Evolutionary conservation across 352 stramenopile genomes (phyloP).

Genomic region (Pythium grandisporangium): DNA sequence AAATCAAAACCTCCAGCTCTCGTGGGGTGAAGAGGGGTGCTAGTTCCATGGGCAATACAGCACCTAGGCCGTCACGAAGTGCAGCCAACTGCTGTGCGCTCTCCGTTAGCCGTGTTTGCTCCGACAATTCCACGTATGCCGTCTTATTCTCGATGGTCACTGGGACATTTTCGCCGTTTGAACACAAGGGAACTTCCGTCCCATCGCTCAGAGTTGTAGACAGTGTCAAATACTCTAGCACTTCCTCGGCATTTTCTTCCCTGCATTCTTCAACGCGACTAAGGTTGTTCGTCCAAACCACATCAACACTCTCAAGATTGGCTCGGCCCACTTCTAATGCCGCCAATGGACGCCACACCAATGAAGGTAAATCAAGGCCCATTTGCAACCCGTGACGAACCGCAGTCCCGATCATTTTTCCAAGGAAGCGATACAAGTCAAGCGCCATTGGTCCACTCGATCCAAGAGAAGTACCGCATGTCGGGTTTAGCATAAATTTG

Average conservation of each 20-base stretch:
- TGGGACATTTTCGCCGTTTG: constrained; percentile 56
- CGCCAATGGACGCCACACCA: constrained; percentile 83
- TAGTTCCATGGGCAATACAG: constrained; percentile 95
- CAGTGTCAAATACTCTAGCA: constrained; percentile 67
- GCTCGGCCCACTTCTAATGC: constrained; percentile 63
- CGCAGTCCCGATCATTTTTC: constrained; percentile 93
- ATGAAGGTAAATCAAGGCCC: constrained; percentile 82
- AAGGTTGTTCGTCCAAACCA: constrained; percentile 65
- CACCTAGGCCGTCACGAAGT: constrained; percentile 81
- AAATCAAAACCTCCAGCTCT: constrained; percentile 95
- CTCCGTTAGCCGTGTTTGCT: constrained; percentile 66
- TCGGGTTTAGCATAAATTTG: constrained; percentile 88
- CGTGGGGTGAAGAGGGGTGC: constrained; percentile 93
- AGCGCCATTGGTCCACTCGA: constrained; percentile 86
- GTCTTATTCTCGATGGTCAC: constrained; percentile 55
- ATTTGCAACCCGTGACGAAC: constrained; percentile 94
- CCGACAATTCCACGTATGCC: constrained; percentile 56
- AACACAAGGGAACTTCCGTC: constrained; percentile 52
- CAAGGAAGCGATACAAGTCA: constrained; percentile 93
- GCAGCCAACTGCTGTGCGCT: constrained; percentile 73
- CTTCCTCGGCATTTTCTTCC: constrained; percentile 23
- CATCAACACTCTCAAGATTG: constrained; percentile 75
- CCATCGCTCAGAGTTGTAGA: constrained; percentile 77
- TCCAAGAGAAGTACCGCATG: constrained; percentile 66
- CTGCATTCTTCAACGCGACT: constrained; percentile 47